phyloP scores from a whole-genome alignment of 1,284 basidiomycete genomes.

The Kalmanozyma brasiliensis region DNA sequence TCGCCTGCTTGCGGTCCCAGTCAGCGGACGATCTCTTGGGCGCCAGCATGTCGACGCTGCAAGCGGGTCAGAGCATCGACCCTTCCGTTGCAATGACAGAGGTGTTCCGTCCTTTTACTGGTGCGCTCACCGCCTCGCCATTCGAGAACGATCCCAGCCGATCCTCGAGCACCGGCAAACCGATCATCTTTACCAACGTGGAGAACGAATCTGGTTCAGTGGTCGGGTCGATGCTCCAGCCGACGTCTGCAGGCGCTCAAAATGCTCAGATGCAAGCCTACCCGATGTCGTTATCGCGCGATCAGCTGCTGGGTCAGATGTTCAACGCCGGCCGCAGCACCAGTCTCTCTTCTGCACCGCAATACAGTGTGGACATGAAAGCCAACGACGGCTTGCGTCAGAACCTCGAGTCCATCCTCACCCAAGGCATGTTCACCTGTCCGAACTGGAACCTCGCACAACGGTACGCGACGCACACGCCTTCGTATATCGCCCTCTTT shows the following conservation, averaged over 20 bases:
- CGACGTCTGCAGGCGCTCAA: conserved; percentile 7
- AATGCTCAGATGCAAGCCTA: conserved; percentile 14
- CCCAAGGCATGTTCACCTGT: conserved; percentile 56
- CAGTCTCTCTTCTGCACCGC: background rate
- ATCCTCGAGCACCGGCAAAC: conserved; percentile 5
- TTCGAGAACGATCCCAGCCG: conserved; percentile 20
- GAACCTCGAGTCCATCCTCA: conserved; percentile 37
- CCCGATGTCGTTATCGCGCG: conserved; percentile 15
- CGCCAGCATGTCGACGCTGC: conserved; percentile 19
- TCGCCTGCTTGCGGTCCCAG: conserved; percentile 41
- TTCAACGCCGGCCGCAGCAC: conserved; percentile 42
- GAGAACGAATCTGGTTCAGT: conserved; percentile 50
- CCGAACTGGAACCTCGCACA: conserved; percentile 44
- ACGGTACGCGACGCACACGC: conserved; percentile 6
- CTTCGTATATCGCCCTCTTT: conserved; percentile 39
- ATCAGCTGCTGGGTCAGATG: conserved; percentile 29
- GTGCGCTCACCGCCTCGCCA: conserved; percentile 25
- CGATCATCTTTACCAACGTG: conserved; percentile 51
- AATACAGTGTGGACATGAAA: conserved; percentile 21
- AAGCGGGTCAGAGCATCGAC: conserved; percentile 19
- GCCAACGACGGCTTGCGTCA: conserved; percentile 31
- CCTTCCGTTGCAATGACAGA: conserved; percentile 30
- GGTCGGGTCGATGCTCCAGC: conserved; percentile 23
- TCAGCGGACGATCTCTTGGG: conserved; percentile 30
- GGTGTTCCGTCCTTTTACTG: conserved; percentile 49